These are phyloP conservation scores for Fusarium poae DNA, from an alignment of 2,329 filamentous ascomycete species.

Conservation along the genomic window DNA sequence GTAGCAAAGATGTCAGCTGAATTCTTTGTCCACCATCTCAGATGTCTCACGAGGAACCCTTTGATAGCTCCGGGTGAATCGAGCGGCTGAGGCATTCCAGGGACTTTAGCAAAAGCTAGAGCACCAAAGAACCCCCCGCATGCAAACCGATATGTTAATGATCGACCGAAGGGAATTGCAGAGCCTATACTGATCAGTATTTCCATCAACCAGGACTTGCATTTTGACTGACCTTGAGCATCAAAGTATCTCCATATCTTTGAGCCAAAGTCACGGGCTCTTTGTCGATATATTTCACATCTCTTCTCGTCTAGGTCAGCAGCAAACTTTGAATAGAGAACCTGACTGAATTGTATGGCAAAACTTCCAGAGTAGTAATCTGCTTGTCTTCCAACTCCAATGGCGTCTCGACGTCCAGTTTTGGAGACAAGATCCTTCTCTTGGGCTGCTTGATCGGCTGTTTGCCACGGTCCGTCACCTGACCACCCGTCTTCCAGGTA, in stretches of 20 bases:
- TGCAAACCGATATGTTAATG: constrained; percentile 65
- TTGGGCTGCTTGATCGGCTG: constrained; percentile 26
- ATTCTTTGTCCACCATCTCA: constrained; percentile 62
- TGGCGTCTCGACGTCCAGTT: constrained; percentile 41
- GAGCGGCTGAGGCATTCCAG: constrained; percentile 54
- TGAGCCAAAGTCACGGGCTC: constrained; percentile 57
- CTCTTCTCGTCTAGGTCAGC: constrained; percentile 57
- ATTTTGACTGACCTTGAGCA: constrained; percentile 52
- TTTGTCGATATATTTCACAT: constrained; percentile 53
- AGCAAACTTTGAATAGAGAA: constrained; percentile 61
- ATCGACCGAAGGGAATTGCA: constrained; percentile 65
- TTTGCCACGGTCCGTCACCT: constrained; percentile 60
- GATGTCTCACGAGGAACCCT: constrained; percentile 63
- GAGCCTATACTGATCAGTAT: constrained; percentile 54
- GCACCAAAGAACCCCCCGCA: constrained; percentile 64
- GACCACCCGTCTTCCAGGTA: constrained; percentile 62
- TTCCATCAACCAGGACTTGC: rapidly evolving
- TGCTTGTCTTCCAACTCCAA: constrained; percentile 55
- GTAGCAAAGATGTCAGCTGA: constrained; percentile 60
- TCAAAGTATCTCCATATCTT: constrained; percentile 65
- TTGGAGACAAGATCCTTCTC: constrained; percentile 14
- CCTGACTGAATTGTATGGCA: constrained; percentile 65
- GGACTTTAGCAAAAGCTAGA: constrained; percentile 57
- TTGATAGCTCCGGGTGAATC: constrained; percentile 58
- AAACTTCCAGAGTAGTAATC: constrained; percentile 69